Evolutionary conservation across 176 grass and related monocot species (phyloP).

Genomic region (Thalia dealbata): DNA sequence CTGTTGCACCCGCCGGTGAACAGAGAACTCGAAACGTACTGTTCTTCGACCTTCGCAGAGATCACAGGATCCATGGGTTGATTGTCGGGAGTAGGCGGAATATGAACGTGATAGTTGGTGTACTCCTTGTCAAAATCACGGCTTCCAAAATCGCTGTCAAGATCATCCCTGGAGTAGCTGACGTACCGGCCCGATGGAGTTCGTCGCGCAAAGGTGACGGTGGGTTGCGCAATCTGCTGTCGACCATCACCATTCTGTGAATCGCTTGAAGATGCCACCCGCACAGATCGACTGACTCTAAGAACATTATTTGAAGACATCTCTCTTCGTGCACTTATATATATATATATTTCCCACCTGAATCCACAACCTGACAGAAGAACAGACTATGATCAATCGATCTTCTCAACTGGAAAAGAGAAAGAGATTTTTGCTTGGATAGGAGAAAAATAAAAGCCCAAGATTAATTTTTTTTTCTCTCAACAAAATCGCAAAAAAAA

Average conservation of each 20-base stretch:
- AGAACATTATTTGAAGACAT: slow-evolving; percentile 3
- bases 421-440: no score
- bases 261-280: not conserved
- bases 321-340: not conserved
- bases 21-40: slow-evolving; percentile 84
- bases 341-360: not conserved
- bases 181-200: slow-evolving; percentile 68
- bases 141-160: slow-evolving; percentile 47
- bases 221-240: slow-evolving; percentile 14
- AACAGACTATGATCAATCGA: not conserved
- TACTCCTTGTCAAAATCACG: slow-evolving; percentile 53
- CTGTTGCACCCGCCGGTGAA: slow-evolving; percentile 96
- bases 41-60: slow-evolving; percentile 83
- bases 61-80: slow-evolving; percentile 83
- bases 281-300: not conserved
- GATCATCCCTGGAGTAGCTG: slow-evolving; percentile 71
- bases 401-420: no score
- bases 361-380: not conserved
- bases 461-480: not conserved
- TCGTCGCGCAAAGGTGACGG: slow-evolving; percentile 67
- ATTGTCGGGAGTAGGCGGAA: slow-evolving; percentile 73
- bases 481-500: not conserved
- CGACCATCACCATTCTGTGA: not conserved
- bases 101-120: slow-evolving; percentile 67
- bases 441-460: not conserved